Conservation (phyloP, 768 basidiomycete genomes). For the Kwoniella botswanensis region DNA sequence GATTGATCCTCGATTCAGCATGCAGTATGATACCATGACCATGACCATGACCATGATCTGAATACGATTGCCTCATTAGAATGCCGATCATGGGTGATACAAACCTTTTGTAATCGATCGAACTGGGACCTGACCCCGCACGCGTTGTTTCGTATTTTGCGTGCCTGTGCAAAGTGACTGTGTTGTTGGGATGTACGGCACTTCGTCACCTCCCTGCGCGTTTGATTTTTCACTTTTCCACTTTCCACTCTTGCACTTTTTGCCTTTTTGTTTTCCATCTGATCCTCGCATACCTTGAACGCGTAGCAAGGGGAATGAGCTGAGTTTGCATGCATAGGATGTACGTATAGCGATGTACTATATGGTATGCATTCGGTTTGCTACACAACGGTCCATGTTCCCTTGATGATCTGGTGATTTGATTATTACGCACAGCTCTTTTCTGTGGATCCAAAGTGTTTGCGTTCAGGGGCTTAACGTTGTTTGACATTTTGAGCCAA, state of each 20-base stretch:
- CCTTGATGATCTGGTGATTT: neutral
- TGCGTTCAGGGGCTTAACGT: slow-evolving; percentile 9
- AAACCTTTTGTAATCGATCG: too few relatives aligned
- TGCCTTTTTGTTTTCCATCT: neutral
- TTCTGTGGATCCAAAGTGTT: neutral
- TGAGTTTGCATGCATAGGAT: neutral
- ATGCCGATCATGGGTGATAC: too few relatives aligned
- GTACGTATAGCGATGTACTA: neutral
- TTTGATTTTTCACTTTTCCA: slow-evolving; percentile 11
- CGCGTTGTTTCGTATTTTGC: neutral
- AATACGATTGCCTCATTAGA: too few relatives aligned
- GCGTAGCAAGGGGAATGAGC: neutral
- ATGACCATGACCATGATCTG: too few relatives aligned
- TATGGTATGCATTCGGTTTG: neutral
- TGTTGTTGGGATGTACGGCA: neutral
- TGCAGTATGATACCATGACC: neutral
- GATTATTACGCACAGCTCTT: neutral
- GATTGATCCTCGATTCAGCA: neutral
- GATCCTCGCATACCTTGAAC: neutral
- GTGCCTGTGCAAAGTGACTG: neutral
- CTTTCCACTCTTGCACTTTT: slow-evolving; percentile 1
- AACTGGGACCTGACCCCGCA: neutral
- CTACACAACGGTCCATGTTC: neutral
- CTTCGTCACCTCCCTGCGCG: slow-evolving; percentile 3
- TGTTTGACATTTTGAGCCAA: neutral